These are phyloP conservation scores for Centaurea solstitialis DNA, from an alignment of 129 eudicot genomes.

Conservation along the genomic window DNA sequence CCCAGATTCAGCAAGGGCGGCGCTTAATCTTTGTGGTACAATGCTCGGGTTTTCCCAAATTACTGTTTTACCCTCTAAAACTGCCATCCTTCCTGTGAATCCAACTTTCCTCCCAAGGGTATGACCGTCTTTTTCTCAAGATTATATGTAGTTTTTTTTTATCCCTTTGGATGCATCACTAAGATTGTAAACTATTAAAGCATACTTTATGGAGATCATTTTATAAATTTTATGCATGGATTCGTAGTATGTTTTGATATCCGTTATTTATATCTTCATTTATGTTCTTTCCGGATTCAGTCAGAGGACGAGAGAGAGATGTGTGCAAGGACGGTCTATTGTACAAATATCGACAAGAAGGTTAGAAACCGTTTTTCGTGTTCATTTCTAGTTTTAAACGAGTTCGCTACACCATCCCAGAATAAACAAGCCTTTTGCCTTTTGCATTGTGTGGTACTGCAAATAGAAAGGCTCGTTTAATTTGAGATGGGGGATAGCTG, in stretches of 20 bases:
- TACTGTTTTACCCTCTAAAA: conserved; percentile 94
- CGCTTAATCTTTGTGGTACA: conserved; percentile 82
- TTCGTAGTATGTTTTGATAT: not conserved
- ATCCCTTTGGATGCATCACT: not conserved
- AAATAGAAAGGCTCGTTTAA: not conserved
- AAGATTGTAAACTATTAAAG: no score
- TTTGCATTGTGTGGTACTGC: not conserved
- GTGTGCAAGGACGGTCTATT: conserved; percentile 98
- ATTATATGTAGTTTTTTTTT: not conserved
- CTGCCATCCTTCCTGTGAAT: conserved; percentile 99
- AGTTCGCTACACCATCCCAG: not conserved
- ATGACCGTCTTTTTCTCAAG: not conserved
- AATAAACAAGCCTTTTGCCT: not conserved
- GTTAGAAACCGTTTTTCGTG: conserved; percentile 26
- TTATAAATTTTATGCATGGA: not conserved
- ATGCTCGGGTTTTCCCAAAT: conserved; percentile 79
- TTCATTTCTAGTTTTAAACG: not conserved
- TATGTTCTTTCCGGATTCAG: conserved; percentile 38
- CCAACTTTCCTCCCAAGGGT: conserved; percentile 99
- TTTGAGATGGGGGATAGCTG: not conserved
- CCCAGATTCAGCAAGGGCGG: conserved; percentile 82
- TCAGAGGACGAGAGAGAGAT: conserved; percentile 98
- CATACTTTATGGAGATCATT: no score
- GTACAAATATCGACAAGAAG: conserved; percentile 98
- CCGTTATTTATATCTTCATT: not conserved